Evolutionary conservation across 225 moss, liverwort and hornwort species (phyloP), one percentile per base, ranked within the genome.

Genomic region (Rhytidiadelphus loreus): DNA sequence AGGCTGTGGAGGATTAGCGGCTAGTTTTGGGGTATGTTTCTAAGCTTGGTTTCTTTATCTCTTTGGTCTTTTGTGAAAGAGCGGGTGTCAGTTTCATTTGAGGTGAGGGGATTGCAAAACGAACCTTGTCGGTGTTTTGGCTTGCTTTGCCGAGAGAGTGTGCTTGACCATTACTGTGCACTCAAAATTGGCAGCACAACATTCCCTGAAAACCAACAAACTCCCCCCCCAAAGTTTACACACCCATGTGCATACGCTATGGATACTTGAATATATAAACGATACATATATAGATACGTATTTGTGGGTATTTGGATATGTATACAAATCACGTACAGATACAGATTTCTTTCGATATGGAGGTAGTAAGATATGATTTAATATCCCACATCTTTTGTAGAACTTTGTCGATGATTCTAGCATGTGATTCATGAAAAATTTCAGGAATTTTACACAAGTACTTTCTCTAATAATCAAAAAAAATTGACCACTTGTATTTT

Each of bases 211-310:
- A 26, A 71, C 26, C 1, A 71, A 41, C 5, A 71, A 43, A 25
- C 39, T 39, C 23, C 7, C 1, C 1, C 1, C 6, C n/a, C n/a
- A 2, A 68, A n/a, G n/a, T 22, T 22, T 9, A 32, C 1, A n/a
- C n/a, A n/a, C 68, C 7, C 23, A 4, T 39, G 7, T 68, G 4
- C 39, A n/a, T 12, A 30, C 11, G n/a, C n/a, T n/a, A n/a, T n/a
- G n/a, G n/a, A n/a, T n/a, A n/a, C n/a, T n/a, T n/a, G n/a, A n/a
- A n/a, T n/a, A n/a, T n/a, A n/a, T n/a, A n/a, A n/a, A n/a, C n/a
- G n/a, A n/a, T n/a, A n/a, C n/a, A n/a, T n/a, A n/a, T n/a, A n/a
- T n/a, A n/a, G n/a, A n/a, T n/a, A n/a, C n/a, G n/a, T n/a, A n/a
- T n/a, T n/a, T n/a, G n/a, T n/a, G n/a, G n/a, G n/a, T n/a, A n/a